Evolutionary conservation across 805 yeast species (phyloP).

Genomic region (Suhomyces pyralidae): DNA sequence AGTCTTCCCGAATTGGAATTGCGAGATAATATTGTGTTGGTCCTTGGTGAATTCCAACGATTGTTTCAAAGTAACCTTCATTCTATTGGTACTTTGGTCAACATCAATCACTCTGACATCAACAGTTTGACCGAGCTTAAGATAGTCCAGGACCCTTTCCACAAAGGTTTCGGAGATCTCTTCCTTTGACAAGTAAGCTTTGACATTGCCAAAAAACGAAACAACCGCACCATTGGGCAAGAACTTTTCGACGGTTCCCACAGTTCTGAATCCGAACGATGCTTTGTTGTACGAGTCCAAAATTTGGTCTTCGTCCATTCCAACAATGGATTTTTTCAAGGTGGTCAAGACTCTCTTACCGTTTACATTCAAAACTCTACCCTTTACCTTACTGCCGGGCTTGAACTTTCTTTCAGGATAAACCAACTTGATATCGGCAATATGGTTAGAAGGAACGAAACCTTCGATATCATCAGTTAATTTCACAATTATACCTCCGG

Average conservation of each 20-base stretch:
- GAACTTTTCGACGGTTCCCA: conserved; percentile 72
- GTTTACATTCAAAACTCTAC: conserved; percentile 59
- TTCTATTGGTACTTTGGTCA: conserved; percentile 49
- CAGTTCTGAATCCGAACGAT: conserved; percentile 48
- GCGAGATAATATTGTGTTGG: conserved; percentile 45
- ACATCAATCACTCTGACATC: conserved; percentile 60
- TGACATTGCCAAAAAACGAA: conserved; percentile 73
- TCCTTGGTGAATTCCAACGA: conserved; percentile 49
- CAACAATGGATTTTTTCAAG: conserved; percentile 79
- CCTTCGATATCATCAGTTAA: conserved; percentile 70
- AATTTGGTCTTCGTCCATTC: conserved; percentile 55
- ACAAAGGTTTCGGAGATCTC: conserved; percentile 92
- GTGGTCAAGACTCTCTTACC: conserved; percentile 59
- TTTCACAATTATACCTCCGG: conserved; percentile 64
- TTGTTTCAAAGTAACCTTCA: conserved; percentile 73
- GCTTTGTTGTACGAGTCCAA: conserved; percentile 39
- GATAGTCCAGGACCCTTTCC: conserved; percentile 68
- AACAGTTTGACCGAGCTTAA: conserved; percentile 82
- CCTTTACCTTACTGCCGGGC: conserved; percentile 76
- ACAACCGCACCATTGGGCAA: conserved; percentile 78
- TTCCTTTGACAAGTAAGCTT: conserved; percentile 78
- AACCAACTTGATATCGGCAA: conserved; percentile 78
- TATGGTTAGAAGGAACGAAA: conserved; percentile 66
- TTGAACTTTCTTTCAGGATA: conserved; percentile 93
- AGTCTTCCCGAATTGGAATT: conserved; percentile 59